Evolutionary conservation across 306 rosid species (phyloP).

Genomic region (Comarum palustre): DNA sequence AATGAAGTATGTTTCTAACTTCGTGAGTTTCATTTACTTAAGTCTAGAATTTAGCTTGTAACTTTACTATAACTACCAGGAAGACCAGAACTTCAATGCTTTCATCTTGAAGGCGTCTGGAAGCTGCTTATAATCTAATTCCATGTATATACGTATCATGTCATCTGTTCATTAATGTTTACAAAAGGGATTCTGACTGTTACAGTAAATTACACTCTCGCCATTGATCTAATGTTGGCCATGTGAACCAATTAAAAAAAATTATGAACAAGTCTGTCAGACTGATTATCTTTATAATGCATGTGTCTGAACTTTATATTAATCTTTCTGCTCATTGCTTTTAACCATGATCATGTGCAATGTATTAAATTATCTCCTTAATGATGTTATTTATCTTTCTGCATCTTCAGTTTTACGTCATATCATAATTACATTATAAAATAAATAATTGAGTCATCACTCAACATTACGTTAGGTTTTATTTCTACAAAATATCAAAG

Average conservation of each 20-base stretch:
- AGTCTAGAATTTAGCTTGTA: constrained; percentile 12
- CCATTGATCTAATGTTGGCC: not conserved
- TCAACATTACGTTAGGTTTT: not conserved
- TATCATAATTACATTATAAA: not conserved
- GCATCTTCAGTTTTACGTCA: not conserved
- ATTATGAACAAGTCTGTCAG: not conserved
- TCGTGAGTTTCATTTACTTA: constrained; percentile 16
- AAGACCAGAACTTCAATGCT: constrained; percentile 8
- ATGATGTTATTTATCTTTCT: not conserved
- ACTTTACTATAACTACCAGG: not conserved
- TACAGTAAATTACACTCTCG: not conserved
- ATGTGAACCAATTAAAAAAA: not conserved
- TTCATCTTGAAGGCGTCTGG: constrained; percentile 13
- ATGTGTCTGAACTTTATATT: not conserved
- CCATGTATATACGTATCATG: not conserved
- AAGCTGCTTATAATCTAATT: constrained; percentile 13
- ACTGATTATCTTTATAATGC: not conserved
- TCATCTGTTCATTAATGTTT: constrained; percentile 14
- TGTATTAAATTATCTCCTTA: not conserved
- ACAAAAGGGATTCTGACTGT: not conserved
- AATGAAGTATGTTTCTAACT: constrained; percentile 59
- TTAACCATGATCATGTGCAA: not conserved
- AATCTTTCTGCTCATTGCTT: constrained; percentile 1
- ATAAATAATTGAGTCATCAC: not conserved
- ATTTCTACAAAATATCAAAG: not conserved